Evolutionary conservation across 2,329 filamentous ascomycete species (phyloP).

Genomic region (Colletotrichum melonis): DNA sequence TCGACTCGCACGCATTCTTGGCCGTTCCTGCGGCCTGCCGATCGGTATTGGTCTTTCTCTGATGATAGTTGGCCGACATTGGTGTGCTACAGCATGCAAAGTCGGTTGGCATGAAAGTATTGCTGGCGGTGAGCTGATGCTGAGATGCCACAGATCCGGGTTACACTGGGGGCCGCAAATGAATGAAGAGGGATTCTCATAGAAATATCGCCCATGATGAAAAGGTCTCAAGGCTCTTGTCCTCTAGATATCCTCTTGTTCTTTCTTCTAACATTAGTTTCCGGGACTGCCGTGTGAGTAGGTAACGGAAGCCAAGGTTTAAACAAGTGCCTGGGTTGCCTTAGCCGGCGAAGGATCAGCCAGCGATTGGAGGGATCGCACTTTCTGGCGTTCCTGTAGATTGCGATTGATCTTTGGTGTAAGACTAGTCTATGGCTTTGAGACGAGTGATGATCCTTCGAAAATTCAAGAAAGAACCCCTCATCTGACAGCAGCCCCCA

Average conservation of each 20-base stretch:
- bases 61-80: not conserved
- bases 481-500: not conserved
- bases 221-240: too few relatives aligned
- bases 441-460: not conserved
- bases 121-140: not conserved
- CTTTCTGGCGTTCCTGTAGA: not conserved
- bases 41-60: not conserved
- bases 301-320: not conserved
- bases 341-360: not conserved
- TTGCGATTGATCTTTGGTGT: not conserved
- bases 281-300: not conserved
- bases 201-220: too few relatives aligned
- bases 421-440: not conserved
- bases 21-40: too few relatives aligned
- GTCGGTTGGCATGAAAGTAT: not conserved
- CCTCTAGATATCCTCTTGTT: not conserved
- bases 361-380: not conserved
- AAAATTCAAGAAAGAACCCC: not conserved
- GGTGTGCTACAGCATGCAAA: not conserved
- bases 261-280: not conserved
- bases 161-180: too few relatives aligned
- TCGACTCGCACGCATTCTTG: not conserved
- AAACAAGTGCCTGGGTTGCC: not conserved
- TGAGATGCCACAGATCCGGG: not conserved
- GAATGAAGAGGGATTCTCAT: too few relatives aligned